phyloP scores from a whole-genome alignment of 495 filamentous ascomycete genomes.

The Cercophora scortea region DNA sequence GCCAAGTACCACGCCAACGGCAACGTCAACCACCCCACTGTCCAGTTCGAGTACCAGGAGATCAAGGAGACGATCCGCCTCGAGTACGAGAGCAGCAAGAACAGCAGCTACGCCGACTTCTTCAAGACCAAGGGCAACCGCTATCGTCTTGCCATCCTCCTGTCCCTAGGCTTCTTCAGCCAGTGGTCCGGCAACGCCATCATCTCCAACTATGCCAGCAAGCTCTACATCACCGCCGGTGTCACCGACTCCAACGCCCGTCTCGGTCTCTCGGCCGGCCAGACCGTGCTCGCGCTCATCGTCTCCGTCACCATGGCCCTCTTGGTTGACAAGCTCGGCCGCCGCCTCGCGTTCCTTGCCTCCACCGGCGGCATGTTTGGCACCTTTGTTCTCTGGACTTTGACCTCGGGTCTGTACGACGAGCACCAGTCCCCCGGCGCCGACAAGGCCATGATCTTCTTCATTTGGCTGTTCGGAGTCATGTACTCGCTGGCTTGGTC shows the following conservation, averaged over 20 bases:
- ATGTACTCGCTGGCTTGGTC: constrained; percentile 56
- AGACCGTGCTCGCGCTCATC: constrained; percentile 44
- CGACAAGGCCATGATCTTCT: constrained; percentile 45
- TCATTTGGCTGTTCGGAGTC: constrained; percentile 48
- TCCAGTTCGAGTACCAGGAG: constrained; percentile 53
- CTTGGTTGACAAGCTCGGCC: constrained; percentile 54
- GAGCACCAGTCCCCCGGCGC: constrained; percentile 29
- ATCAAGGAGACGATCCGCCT: constrained; percentile 50
- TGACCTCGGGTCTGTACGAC: constrained; percentile 32
- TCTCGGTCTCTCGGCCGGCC: constrained; percentile 44
- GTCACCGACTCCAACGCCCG: constrained; percentile 42
- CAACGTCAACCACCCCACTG: constrained; percentile 45
- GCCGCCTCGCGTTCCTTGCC: constrained; percentile 49
- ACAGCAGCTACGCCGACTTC: constrained; percentile 49
- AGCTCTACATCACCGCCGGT: constrained; percentile 51
- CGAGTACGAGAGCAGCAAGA: constrained; percentile 38
- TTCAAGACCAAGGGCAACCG: constrained; percentile 63
- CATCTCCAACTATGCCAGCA: constrained; percentile 55
- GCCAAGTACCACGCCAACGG: constrained; percentile 53
- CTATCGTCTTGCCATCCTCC: constrained; percentile 49
- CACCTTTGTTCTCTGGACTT: constrained; percentile 51
- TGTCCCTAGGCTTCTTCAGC: constrained; percentile 54
- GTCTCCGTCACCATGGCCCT: constrained; percentile 47
- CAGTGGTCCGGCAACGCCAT: constrained; percentile 66
- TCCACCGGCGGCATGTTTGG: constrained; percentile 53